Percentiles rank a stretch among this genome's conserved stretches.
These are phyloP conservation scores for Aspergillus calidoustus DNA, from an alignment of 2,329 filamentous ascomycete genomes.

Conservation along the genomic window DNA sequence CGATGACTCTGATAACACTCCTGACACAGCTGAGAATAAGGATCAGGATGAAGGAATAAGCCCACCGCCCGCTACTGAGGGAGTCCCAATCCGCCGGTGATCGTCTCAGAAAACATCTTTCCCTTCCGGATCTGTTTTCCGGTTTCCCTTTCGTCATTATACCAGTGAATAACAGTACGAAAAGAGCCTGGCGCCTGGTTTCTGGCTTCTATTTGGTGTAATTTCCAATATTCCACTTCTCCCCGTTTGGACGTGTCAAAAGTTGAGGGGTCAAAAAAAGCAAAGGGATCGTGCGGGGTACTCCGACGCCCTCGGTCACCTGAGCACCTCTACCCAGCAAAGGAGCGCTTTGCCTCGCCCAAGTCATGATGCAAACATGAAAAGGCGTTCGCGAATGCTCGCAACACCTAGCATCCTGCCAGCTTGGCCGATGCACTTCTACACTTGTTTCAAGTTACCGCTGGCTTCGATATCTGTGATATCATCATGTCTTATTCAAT, in stretches of 20 bases:
- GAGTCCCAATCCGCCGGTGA: constrained; percentile 69
- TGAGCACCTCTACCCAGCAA: constrained; percentile 7
- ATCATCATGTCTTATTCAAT: constrained; percentile 7
- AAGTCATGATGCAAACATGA: background rate
- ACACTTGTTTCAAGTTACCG: background rate
- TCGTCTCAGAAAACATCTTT: background rate
- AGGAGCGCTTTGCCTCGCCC: background rate
- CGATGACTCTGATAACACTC: constrained; percentile 45
- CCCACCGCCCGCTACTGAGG: constrained; percentile 53
- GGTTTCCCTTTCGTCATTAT: constrained; percentile 9
- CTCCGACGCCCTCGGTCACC: constrained; percentile 7
- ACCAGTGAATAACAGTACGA: constrained; percentile 31
- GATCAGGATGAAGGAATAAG: constrained; percentile 51
- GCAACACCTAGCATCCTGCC: constrained; percentile 4
- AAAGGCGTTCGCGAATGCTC: background rate
- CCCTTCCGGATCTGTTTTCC: constrained; percentile 2
- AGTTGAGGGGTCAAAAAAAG: constrained; percentile 12
- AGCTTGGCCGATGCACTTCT: constrained; percentile 3
- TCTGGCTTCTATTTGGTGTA: constrained; percentile 23
- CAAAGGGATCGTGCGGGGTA: constrained; percentile 14
- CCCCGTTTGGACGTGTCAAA: constrained; percentile 2
- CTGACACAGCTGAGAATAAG: constrained; percentile 33
- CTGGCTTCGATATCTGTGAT: background rate
- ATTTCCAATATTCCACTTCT: constrained; percentile 13
- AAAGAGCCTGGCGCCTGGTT: constrained; percentile 43